Conservation (phyloP, 805 yeast genomes). For the Wickerhamomyces tratensis region DNA sequence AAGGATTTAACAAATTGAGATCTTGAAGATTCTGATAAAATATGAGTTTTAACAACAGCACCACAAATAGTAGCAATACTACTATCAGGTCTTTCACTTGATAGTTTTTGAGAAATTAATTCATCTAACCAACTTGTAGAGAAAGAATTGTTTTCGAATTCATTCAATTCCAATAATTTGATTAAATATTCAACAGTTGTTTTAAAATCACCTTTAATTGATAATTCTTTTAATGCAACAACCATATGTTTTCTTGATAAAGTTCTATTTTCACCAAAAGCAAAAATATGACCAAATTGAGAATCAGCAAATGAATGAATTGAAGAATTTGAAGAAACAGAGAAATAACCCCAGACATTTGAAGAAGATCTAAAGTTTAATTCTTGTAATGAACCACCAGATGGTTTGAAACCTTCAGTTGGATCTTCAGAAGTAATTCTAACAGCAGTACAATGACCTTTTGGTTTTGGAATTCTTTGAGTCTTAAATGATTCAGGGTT, state of each 20-base stretch:
- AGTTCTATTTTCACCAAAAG: conserved; percentile 97
- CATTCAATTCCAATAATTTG: conserved; percentile 91
- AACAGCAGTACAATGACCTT: conserved; percentile 98
- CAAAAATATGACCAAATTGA: conserved; percentile 98
- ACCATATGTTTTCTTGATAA: conserved; percentile 99
- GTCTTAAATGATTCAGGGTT: conserved; percentile 59
- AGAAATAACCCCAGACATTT: conserved; percentile 99
- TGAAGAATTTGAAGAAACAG: conserved; percentile 92
- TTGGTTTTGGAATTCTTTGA: conserved; percentile 91
- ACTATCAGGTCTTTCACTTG: conserved; percentile 96
- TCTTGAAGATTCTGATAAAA: conserved; percentile 62
- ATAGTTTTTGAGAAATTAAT: conserved; percentile 82
- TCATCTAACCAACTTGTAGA: conserved; percentile 99
- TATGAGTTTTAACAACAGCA: conserved; percentile 92
- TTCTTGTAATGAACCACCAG: conserved; percentile 94
- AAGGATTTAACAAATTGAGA: conserved; percentile 64
- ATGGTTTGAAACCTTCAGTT: conserved; percentile 98
- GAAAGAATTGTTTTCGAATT: conserved; percentile 90
- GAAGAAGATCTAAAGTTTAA: conserved; percentile 94
- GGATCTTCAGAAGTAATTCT: conserved; percentile 99
- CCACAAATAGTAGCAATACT: conserved; percentile 90
- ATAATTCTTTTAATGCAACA: conserved; percentile 91
- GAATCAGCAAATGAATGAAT: conserved; percentile 98
- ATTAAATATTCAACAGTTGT: conserved; percentile 97
- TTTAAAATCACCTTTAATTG: conserved; percentile 97